Evolutionary conservation across 768 basidiomycete genomes (phyloP).

Genomic region (Pilatotrama ljubarskyi): DNA sequence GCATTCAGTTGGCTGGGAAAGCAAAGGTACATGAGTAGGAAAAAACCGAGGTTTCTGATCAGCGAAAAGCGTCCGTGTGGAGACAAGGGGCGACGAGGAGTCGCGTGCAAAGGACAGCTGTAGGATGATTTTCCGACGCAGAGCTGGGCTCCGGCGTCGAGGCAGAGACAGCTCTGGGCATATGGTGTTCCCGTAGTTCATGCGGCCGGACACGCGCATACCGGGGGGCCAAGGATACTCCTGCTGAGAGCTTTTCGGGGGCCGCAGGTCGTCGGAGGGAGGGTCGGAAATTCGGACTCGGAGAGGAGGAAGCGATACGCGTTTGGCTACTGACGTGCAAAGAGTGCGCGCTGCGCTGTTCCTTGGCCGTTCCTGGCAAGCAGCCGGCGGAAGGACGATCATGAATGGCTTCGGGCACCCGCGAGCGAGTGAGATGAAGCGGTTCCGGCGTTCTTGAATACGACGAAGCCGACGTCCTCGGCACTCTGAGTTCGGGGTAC

Average conservation of each 20-base stretch:
- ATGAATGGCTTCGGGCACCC: conserved; percentile 4
- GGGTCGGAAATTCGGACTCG: conserved; percentile 3
- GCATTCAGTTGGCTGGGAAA: conserved; percentile 13
- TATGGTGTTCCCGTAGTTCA: background rate
- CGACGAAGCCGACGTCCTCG: background rate
- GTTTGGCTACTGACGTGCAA: conserved; percentile 15
- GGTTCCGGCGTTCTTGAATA: conserved; percentile 2
- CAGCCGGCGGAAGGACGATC: conserved; percentile 11
- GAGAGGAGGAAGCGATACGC: background rate
- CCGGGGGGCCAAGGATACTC: background rate
- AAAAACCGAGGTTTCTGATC: conserved; percentile 16
- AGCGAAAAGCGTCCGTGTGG: background rate
- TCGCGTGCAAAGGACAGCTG: background rate
- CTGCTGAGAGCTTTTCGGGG: background rate
- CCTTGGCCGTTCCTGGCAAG: conserved; percentile 6
- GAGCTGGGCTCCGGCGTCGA: background rate
- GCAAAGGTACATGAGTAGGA: background rate
- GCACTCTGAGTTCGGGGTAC: conserved; percentile 5
- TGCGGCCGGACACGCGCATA: background rate
- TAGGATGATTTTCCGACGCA: background rate
- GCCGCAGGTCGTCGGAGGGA: conserved; percentile 1
- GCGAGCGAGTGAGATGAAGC: conserved; percentile 2
- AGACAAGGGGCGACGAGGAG: background rate
- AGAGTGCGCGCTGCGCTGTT: background rate
- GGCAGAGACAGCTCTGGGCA: background rate